Evolutionary conservation across 306 rosid species (phyloP), one percentile per base, ranked within the genome.

Genomic region (Vachellia collinsii): DNA sequence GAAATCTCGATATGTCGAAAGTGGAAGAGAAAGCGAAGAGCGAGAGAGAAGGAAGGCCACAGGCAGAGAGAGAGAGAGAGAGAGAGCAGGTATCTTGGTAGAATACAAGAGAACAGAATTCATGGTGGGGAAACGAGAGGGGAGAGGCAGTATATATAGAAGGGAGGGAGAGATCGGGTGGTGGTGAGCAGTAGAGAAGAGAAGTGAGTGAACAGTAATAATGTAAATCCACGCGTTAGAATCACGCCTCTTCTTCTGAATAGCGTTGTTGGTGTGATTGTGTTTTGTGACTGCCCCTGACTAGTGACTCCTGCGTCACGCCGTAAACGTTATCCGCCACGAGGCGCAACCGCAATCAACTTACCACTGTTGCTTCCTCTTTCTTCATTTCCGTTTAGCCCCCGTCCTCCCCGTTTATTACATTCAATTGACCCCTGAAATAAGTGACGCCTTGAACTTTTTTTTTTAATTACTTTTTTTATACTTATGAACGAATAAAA

Each of bases 221-320:
- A 83, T 86, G 77, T 86, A 80, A 79, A 79, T 82, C 86, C 88
- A 82, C 83, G 88, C 88, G 88, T 85, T 79, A 42, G 81, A 78
- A 62, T 82, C 84, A 85, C 86, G 88, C 58, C n/a, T n/a, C n/a
- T 66, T 74, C 6, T 29, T 29, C 2, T 29, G 1, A 29, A 2
- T 29, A 29, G 34, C 34, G 34, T 2, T 29, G 34, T 50, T 4
- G 29, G 0, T 16, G 34, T 10, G 42, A 4, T 3, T 44, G n/a
- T 20, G 47, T 6, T 38, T 17, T 64, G 5, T 36, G 48, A n/a
- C 29, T 1, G 20, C 13, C 48, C 22, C 58, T 50, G 7, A 16
- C 62, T 71, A n/a, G 22, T 17, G 19, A 4, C 44, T 78, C 22
- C 37, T 25, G 17, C 3, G 16, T 59, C 66, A 14, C 11, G 63